Percentiles rank a stretch among this genome's conserved stretches.
Conservation (phyloP, 805 yeast species). For the Monosporozyma aquatica region DNA sequence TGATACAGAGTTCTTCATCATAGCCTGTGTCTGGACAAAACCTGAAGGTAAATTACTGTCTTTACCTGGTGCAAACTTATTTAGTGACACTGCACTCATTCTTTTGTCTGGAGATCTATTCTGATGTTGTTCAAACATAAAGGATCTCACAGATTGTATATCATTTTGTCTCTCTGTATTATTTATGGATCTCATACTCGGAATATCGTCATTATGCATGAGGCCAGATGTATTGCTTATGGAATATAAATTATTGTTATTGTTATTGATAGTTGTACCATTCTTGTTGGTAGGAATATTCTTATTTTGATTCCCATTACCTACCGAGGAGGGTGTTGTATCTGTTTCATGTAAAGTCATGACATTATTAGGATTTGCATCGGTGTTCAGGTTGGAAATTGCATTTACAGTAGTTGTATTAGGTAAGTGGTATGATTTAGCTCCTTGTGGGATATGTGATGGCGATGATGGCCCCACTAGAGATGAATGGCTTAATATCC, state of each 20-base stretch:
- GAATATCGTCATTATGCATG: conserved; percentile 11
- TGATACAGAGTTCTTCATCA: background rate
- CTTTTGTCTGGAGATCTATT: conserved; percentile 24
- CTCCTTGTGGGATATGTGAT: background rate
- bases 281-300: background rate
- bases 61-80: conserved; percentile 6
- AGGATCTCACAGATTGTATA: conserved; percentile 21
- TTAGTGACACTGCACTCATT: conserved; percentile 15
- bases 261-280: background rate
- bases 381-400: conserved; percentile 8
- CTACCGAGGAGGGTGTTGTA: background rate
- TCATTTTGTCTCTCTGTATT: conserved; percentile 12
- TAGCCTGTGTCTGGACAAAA: background rate
- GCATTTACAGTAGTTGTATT: background rate
- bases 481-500: conserved; percentile 13
- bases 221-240: background rate
- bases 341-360: background rate
- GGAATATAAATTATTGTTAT: background rate
- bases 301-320: background rate
- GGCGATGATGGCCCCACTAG: conserved; percentile 3
- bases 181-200: conserved; percentile 16
- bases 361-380: conserved; percentile 8
- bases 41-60: background rate
- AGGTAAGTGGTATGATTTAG: background rate
- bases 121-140: conserved; percentile 12